Evolutionary conservation across 345 rosid genomes (phyloP).

Genomic region (Hibiscus tridactylites): DNA sequence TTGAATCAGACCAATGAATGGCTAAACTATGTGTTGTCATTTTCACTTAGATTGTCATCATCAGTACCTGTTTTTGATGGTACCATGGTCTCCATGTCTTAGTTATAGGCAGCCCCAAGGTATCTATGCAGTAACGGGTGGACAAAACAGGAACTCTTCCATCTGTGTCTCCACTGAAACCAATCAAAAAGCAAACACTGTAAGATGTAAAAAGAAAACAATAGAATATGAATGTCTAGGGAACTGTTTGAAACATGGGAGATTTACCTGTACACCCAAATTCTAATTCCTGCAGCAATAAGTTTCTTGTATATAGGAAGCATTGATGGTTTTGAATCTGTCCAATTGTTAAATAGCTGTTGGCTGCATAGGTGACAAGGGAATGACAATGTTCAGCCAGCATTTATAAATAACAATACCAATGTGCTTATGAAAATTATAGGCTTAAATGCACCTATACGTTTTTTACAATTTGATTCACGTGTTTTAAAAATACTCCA

Average conservation of each 20-base stretch:
- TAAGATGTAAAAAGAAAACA: background rate
- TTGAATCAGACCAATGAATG: background rate
- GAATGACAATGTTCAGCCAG: background rate
- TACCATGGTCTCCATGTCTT: constrained; percentile 91
- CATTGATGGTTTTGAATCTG: constrained; percentile 46
- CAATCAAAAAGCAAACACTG: background rate
- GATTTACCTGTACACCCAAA: constrained; percentile 88
- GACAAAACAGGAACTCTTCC: constrained; percentile 93
- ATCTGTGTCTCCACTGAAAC: constrained; percentile 88
- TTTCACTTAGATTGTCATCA: background rate
- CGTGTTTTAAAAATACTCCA: too few species aligned
- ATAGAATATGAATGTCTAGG: background rate
- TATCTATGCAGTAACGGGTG: constrained; percentile 65
- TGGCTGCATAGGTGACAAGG: constrained; percentile 24
- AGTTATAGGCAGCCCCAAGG: constrained; percentile 47
- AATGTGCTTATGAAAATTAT: too few species aligned
- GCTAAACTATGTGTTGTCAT: background rate
- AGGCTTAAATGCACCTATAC: background rate
- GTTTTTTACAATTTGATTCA: too few species aligned
- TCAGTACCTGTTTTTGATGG: constrained; percentile 59
- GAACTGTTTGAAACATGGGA: background rate
- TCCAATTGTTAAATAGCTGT: constrained; percentile 47
- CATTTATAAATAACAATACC: background rate
- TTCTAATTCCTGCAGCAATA: constrained; percentile 57
- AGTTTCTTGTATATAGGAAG: constrained; percentile 82